Conservation (phyloP, 78 protist species). For the Diacronema lutheri region DNA sequence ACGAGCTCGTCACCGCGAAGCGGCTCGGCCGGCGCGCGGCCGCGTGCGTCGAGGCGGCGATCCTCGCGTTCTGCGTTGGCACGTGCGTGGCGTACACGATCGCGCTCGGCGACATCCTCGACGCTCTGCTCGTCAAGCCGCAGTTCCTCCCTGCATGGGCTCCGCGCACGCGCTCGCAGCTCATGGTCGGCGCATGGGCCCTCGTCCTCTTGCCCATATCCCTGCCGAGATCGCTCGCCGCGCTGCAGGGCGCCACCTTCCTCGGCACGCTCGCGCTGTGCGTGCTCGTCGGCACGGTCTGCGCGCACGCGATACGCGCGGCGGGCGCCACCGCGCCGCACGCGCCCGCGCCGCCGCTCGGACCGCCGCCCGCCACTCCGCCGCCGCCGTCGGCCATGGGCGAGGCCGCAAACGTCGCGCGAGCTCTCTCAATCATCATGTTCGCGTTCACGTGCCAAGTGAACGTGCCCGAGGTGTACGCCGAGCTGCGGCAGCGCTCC, state of each 20-base stretch:
- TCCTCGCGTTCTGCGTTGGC: slow-evolving; percentile 33
- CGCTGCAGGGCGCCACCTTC: background rate
- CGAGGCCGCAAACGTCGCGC: no score
- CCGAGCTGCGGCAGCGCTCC: background rate
- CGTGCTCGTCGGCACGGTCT: background rate
- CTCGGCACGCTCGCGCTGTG: background rate
- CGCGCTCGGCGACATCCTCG: slow-evolving; percentile 41
- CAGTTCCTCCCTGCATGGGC: background rate
- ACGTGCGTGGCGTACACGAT: slow-evolving; percentile 16
- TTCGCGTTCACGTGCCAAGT: slow-evolving; percentile 13
- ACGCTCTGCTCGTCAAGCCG: background rate
- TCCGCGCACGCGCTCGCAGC: background rate
- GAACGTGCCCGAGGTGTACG: background rate
- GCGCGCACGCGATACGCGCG: background rate
- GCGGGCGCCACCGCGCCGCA: no score
- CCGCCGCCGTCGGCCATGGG: no score
- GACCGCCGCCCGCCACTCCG: no score
- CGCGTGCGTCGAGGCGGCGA: background rate
- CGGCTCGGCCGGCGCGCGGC: background rate
- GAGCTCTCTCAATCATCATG: background rate
- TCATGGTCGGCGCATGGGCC: background rate
- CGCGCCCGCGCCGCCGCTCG: no score
- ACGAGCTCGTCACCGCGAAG: slow-evolving; percentile 26
- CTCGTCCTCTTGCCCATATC: background rate
- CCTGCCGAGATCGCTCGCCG: background rate